Evolutionary conservation across 495 filamentous ascomycete genomes (phyloP), one percentile per base, ranked within the genome.

Genomic region (Aspergillus wentii): DNA sequence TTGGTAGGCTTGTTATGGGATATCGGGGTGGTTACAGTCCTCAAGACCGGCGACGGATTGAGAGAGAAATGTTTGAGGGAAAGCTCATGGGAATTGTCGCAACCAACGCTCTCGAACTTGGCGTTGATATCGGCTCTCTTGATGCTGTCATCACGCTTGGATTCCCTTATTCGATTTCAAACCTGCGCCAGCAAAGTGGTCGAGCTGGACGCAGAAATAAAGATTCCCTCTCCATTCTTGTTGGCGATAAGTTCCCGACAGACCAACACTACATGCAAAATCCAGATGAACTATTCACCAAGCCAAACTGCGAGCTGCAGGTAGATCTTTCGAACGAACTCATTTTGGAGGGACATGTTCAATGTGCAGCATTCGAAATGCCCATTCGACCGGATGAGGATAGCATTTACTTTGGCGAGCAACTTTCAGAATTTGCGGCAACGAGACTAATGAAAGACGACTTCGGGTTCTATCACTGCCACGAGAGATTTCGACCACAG

Each of bases 231-330:
- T 90, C 88, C 4, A 79, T 99, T 9, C 69, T 99, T 1, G 74
- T 99, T 3, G 92, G 92, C n/a, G 89, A 95, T 61, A 78, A 79
- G 37, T 95, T 90, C 46, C 83, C 92, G 13, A 88, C 87, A 0
- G 92, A 97, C 56, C 94, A 97, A 52, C 83, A 89, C 57, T 97
- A 92, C 61, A 98, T 97, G 92, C 74, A 85, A 35, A 95, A 96
- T 48, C 92, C 92, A 2, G 80, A 91, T 40, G 91, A 97, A 58
- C 86, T 98, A n/a, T 97, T 98, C 60, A 90, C 82, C 0, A 84
- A 85, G 43, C 89, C 90, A 1, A 95, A 95, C 51, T 85, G 80
- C 53, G 86, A 84, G 55, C 68, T 97, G 7, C 86, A 91, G 52
- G 82, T 96, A 2, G 92, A 96, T 52, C 65, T 97, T n/a, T 64